A percentile compares a stretch with the other conserved stretches of the same genome.
Conservation (phyloP, 129 eudicot species). For the Apium graveolens region DNA sequence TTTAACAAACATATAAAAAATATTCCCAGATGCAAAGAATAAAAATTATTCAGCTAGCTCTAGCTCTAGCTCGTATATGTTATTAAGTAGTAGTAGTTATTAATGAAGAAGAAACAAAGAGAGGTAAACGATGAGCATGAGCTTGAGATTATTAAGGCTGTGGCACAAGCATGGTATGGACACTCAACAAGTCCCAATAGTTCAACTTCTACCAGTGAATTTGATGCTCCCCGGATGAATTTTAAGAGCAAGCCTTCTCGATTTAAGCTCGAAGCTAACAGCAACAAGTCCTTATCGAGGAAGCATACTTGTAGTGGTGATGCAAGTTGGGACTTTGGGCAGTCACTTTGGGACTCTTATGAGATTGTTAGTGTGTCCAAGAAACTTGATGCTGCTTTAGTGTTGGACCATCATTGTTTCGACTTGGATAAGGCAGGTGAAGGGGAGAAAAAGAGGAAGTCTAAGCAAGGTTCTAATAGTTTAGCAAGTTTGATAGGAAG, state of each 20-base stretch:
- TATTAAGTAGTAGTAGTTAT: not conserved
- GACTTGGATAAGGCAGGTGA: slow-evolving; percentile 7
- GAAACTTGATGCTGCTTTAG: slow-evolving; percentile 34
- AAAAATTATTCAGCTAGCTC: not conserved
- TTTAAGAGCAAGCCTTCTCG: slow-evolving; percentile 35
- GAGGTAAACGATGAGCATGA: slow-evolving; percentile 17
- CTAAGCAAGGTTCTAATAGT: slow-evolving; percentile 40
- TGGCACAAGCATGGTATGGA: slow-evolving; percentile 58
- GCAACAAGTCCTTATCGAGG: not conserved
- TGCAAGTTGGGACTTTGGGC: slow-evolving; percentile 36
- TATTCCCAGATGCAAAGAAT: not conserved
- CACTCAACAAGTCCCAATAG: slow-evolving; percentile 15
- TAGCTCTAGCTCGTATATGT: not conserved
- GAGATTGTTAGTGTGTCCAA: slow-evolving; percentile 47
- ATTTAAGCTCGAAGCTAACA: slow-evolving; percentile 40
- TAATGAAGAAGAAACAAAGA: slow-evolving; percentile 13
- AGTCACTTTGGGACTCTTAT: slow-evolving; percentile 51
- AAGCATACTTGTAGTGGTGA: not conserved
- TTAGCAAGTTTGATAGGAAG: slow-evolving; percentile 31
- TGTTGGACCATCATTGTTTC: slow-evolving; percentile 22
- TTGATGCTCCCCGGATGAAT: slow-evolving; percentile 26
- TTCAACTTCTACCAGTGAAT: slow-evolving; percentile 19
- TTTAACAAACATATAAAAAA: not conserved
- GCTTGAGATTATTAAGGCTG: slow-evolving; percentile 47
- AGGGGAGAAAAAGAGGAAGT: slow-evolving; percentile 11